Evolutionary conservation across 768 basidiomycete species (phyloP).

Genomic region (Lactarius trivialis): DNA sequence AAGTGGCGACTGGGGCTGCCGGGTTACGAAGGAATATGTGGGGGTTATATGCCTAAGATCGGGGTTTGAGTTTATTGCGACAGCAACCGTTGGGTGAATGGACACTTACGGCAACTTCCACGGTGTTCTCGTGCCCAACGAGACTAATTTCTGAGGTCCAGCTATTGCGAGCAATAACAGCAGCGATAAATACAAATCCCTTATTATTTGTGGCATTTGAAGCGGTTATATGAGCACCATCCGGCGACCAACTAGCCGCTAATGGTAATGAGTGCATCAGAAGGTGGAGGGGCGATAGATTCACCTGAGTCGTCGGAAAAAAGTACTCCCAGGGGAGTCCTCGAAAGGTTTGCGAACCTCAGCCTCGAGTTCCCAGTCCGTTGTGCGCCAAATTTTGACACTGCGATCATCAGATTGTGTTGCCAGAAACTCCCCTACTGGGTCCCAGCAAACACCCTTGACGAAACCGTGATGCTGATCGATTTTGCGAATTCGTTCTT

Average conservation of each 20-base stretch:
- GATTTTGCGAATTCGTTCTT: conserved; percentile 79
- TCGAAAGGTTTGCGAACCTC: conserved; percentile 88
- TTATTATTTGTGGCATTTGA: conserved; percentile 96
- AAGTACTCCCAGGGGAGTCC: conserved; percentile 90
- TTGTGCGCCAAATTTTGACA: conserved; percentile 95
- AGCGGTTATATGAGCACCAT: conserved; percentile 96
- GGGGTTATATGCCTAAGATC: conserved; percentile 79
- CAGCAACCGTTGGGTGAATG: background rate
- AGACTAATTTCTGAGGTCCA: conserved; percentile 92
- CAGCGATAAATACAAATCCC: conserved; percentile 95
- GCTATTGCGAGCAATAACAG: conserved; percentile 82
- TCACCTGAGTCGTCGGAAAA: conserved; percentile 85
- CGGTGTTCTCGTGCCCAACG: conserved; percentile 95
- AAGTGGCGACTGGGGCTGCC: conserved; percentile 56
- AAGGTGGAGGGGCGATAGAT: background rate
- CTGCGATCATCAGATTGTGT: conserved; percentile 95
- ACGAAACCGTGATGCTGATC: conserved; percentile 93
- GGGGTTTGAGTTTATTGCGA: background rate
- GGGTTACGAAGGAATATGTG: conserved; percentile 85
- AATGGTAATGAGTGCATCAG: background rate
- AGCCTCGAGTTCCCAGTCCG: conserved; percentile 82
- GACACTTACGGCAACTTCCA: conserved; percentile 80
- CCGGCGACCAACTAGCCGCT: conserved; percentile 84
- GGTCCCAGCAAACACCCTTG: conserved; percentile 98
- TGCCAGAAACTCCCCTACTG: conserved; percentile 95